phyloP scores from a whole-genome alignment of 148 eudicot genomes.

The Beta vulgaris region DNA sequence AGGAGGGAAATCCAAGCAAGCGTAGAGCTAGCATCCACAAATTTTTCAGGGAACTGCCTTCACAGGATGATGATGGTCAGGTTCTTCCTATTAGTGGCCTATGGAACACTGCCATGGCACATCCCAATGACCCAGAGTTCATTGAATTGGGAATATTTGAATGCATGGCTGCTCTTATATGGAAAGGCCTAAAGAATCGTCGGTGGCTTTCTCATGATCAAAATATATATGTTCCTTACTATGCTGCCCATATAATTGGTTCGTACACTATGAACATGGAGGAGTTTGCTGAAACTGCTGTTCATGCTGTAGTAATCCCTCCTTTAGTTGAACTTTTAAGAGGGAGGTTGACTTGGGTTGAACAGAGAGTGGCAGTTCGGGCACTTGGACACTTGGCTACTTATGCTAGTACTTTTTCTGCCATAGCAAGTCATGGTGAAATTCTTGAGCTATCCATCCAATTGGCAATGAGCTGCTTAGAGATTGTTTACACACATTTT shows the following conservation, averaged over 20 bases:
- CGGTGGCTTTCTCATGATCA: conserved; percentile 98
- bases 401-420: conserved; percentile 73
- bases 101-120: conserved; percentile 99
- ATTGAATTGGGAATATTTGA: conserved; percentile 91
- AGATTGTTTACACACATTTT: conserved; percentile 93
- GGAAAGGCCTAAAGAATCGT: conserved; percentile 90
- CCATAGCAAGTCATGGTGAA: conserved; percentile 83
- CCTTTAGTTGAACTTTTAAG: conserved; percentile 87
- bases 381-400: conserved; percentile 96
- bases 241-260: conserved; percentile 97
- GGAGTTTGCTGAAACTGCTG: conserved; percentile 81
- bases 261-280: conserved; percentile 99
- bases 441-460: conserved; percentile 89
- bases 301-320: conserved; percentile 82
- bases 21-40: conserved; percentile 80
- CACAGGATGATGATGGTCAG: conserved; percentile 95
- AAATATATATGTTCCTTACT: conserved; percentile 91
- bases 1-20: conserved; percentile 84
- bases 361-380: conserved; percentile 96
- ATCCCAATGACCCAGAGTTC: conserved; percentile 98
- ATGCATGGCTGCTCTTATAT: conserved; percentile 92
- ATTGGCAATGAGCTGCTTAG: conserved; percentile 90
- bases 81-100: conserved; percentile 98
- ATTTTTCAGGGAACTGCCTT: conserved; percentile 94
- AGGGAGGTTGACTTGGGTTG: conserved; percentile 98